Percentiles rank a stretch among this genome's conserved stretches.
Evolutionary conservation across 2,329 filamentous ascomycete species (phyloP).

Genomic region (Rhynchosporium agropyri): DNA sequence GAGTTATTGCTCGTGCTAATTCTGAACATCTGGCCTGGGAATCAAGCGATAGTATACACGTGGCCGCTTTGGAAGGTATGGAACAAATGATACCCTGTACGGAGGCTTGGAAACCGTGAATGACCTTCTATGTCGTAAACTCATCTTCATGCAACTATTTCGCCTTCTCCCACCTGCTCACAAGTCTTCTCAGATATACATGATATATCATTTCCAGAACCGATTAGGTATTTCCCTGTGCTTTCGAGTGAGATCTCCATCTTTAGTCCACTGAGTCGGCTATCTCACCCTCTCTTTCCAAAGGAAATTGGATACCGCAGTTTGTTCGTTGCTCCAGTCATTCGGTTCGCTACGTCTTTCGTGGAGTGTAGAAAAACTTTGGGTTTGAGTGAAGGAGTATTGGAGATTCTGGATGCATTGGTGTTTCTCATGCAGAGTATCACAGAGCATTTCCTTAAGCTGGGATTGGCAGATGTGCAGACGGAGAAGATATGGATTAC

Average conservation of each 20-base stretch:
- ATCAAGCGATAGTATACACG: background rate
- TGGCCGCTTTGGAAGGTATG: constrained; percentile 49
- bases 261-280: constrained; percentile 47
- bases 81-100: constrained; percentile 52
- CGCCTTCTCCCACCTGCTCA: too few relatives aligned
- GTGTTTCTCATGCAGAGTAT: constrained; percentile 51
- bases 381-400: constrained; percentile 49
- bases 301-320: constrained; percentile 11
- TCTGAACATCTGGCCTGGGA: constrained; percentile 23
- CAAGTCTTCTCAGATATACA: background rate
- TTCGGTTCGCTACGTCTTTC: constrained; percentile 50
- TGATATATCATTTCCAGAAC: constrained; percentile 42
- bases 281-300: constrained; percentile 48
- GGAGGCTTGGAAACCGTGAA: constrained; percentile 52
- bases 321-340: constrained; percentile 49
- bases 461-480: background rate
- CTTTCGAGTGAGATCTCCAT: constrained; percentile 50
- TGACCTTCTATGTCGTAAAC: constrained; percentile 51
- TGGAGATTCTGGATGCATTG: constrained; percentile 55
- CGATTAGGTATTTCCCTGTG: constrained; percentile 52
- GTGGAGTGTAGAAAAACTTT: constrained; percentile 47
- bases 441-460: constrained; percentile 30
- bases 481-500: constrained; percentile 42
- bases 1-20: background rate
- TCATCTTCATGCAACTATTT: constrained; percentile 50